phyloP scores from a whole-genome alignment of 495 filamentous ascomycete genomes.

The Talaromyces trachyspermus region DNA sequence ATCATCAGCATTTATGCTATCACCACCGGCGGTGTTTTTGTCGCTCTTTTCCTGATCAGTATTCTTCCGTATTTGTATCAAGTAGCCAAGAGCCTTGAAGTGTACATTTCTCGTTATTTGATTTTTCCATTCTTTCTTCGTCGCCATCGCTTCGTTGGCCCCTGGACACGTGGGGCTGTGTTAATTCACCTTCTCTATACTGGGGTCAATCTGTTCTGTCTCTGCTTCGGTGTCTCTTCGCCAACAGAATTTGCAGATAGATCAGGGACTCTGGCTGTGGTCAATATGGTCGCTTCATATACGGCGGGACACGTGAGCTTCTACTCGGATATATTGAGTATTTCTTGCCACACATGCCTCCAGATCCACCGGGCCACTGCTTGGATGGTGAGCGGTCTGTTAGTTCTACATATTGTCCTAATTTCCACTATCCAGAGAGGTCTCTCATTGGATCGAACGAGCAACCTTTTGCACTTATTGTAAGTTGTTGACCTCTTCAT shows the following conservation, averaged over 20 bases:
- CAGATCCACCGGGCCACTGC: conserved; percentile 17
- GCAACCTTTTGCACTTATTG: neutral
- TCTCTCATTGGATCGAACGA: conserved; percentile 4
- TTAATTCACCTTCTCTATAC: conserved; percentile 12
- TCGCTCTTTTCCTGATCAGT: conserved; percentile 11
- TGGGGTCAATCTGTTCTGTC: conserved; percentile 14
- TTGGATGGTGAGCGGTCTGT: conserved; percentile 15
- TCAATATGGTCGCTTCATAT: conserved; percentile 18
- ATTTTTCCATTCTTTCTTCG: conserved; percentile 13
- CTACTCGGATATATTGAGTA: conserved; percentile 20
- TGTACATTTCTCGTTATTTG: conserved; percentile 14
- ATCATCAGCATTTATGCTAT: conserved; percentile 14
- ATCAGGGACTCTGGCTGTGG: conserved; percentile 15
- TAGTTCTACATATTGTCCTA: conserved; percentile 6
- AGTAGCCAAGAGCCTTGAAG: too few relatives aligned
- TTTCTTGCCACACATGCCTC: conserved; percentile 12
- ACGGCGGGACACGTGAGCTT: conserved; percentile 18
- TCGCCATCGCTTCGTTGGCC: conserved; percentile 12
- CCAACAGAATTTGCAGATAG: conserved; percentile 10
- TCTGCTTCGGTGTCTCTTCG: conserved; percentile 13
- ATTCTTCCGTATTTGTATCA: too few relatives aligned
- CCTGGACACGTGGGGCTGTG: conserved; percentile 13
- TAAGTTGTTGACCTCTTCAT: neutral
- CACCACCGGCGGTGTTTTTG: conserved; percentile 14
- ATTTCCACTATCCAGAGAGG: neutral